Percentiles rank a stretch among this genome's conserved stretches.
phyloP scores from a whole-genome alignment of 257 asterid genomes.

The Solanum dulcamara region DNA sequence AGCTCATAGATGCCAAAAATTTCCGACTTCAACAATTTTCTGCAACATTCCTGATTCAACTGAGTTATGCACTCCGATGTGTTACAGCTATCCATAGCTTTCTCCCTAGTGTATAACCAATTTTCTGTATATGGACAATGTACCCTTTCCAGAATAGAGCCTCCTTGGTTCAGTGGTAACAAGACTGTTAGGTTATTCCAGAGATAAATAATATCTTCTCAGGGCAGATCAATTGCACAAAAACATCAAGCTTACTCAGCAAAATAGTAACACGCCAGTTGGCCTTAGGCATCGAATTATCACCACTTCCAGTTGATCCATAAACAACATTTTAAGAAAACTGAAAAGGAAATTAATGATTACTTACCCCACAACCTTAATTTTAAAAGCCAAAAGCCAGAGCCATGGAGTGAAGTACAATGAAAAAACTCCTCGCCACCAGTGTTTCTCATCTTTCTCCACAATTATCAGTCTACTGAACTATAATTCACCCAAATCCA shows the following conservation, averaged over 20 bases:
- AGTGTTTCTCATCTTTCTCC: not conserved
- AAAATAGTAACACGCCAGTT: not conserved
- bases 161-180: too few species aligned
- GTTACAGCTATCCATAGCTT: too few species aligned
- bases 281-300: not conserved
- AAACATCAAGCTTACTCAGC: not conserved
- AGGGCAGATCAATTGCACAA: not conserved
- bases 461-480: not conserved
- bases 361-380: not conserved
- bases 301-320: not conserved
- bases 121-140: too few species aligned
- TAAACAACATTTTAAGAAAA: not conserved
- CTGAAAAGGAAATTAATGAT: not conserved
- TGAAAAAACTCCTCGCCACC: not conserved
- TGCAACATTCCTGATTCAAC: too few species aligned
- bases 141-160: too few species aligned
- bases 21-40: too few species aligned
- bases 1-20: too few species aligned
- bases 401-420: not conserved
- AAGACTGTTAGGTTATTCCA: too few species aligned
- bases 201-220: not conserved
- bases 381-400: not conserved
- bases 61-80: too few species aligned
- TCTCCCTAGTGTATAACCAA: too few species aligned
- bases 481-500: not conserved